These are phyloP conservation scores for Suillus cothurnatus DNA, from an alignment of 768 basidiomycete species.

Conservation along the genomic window DNA sequence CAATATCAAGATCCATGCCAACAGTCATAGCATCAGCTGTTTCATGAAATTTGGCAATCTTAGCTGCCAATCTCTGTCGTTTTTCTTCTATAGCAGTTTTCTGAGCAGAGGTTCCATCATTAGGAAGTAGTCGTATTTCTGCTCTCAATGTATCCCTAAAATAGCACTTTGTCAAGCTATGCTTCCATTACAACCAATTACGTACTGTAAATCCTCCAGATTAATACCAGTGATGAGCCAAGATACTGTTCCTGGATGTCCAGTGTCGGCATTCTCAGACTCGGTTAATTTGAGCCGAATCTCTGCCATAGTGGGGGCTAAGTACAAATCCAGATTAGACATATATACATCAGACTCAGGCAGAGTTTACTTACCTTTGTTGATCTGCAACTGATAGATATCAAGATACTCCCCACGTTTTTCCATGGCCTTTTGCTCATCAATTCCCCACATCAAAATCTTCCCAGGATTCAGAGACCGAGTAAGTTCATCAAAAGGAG, in stretches of 20 bases:
- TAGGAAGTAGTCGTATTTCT: too few species aligned
- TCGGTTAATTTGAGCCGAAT: constrained; percentile 3
- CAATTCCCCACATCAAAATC: not conserved
- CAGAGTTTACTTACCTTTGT: constrained; percentile 9
- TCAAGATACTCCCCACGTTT: constrained; percentile 5
- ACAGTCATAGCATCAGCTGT: not conserved
- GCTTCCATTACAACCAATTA: too few species aligned
- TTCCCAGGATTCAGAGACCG: not conserved
- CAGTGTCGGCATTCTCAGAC: not conserved
- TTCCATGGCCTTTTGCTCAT: not conserved
- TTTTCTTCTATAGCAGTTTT: not conserved
- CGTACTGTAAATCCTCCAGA: too few species aligned
- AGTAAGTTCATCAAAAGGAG: not conserved
- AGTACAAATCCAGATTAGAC: not conserved
- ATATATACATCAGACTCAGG: not conserved
- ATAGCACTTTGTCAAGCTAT: too few species aligned
- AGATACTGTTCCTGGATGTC: not conserved
- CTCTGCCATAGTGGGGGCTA: constrained; percentile 12
- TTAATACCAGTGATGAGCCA: constrained; percentile 10
- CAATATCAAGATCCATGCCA: not conserved
- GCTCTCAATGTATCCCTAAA: too few species aligned
- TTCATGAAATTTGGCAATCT: not conserved
- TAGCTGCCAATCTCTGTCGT: not conserved
- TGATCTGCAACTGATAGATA: constrained; percentile 8
- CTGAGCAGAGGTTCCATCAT: not conserved